These are phyloP conservation scores for Scalesia atractyloides DNA, from an alignment of 129 eudicot species.

Conservation along the genomic window DNA sequence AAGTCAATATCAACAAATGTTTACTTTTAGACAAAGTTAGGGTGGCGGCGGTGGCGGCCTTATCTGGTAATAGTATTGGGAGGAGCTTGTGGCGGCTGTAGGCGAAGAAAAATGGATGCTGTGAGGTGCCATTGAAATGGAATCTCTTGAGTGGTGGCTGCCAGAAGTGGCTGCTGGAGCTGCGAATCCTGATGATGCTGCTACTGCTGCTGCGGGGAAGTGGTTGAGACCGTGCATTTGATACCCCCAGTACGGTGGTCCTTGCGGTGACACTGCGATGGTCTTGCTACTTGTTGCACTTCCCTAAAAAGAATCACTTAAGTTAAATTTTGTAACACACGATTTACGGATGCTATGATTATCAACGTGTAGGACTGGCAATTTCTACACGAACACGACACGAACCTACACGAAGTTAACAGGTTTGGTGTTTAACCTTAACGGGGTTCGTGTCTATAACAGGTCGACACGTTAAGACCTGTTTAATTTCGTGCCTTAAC, in stretches of 20 bases:
- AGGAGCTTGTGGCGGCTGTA: slow-evolving; percentile 29
- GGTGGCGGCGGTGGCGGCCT: slow-evolving; percentile 49
- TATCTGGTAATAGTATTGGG: slow-evolving; percentile 57
- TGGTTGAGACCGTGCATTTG: slow-evolving; percentile 56
- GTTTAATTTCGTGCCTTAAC: no score
- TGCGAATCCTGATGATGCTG: slow-evolving; percentile 97
- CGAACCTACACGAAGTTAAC: no score
- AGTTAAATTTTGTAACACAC: not conserved
- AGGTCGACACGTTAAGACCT: no score
- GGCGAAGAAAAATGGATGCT: slow-evolving; percentile 35
- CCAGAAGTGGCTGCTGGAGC: slow-evolving; percentile 44
- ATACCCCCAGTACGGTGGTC: slow-evolving; percentile 52
- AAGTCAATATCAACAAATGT: slow-evolving; percentile 7
- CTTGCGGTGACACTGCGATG: slow-evolving; percentile 43
- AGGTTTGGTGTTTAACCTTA: no score
- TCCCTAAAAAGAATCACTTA: slow-evolving; percentile 35
- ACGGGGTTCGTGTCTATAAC: no score
- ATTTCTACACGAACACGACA: no score
- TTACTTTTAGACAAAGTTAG: not conserved
- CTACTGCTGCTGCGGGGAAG: slow-evolving; percentile 55
- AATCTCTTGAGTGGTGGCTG: slow-evolving; percentile 32
- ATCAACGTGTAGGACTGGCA: no score
- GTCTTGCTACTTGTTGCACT: slow-evolving; percentile 32
- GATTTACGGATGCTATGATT: not conserved
- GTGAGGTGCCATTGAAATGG: slow-evolving; percentile 34